phyloP scores from a whole-genome alignment of 2,329 filamentous ascomycete genomes.

The Cytospora paraplurivora region DNA sequence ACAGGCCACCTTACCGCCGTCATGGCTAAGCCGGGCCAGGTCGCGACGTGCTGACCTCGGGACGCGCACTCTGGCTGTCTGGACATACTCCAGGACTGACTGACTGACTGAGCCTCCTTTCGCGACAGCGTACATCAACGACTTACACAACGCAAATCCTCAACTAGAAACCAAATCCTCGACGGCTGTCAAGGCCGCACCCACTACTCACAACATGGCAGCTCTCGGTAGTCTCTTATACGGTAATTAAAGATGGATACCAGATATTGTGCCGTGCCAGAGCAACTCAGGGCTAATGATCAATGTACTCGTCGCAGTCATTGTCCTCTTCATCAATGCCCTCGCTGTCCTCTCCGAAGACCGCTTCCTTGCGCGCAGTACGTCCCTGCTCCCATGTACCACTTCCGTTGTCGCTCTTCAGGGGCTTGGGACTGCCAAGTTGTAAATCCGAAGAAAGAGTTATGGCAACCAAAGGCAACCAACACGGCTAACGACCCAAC shows the following conservation, averaged over 20 bases:
- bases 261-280: slow-evolving; percentile 15
- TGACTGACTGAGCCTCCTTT: slow-evolving; percentile 15
- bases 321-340: slow-evolving; percentile 87
- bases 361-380: slow-evolving; percentile 86
- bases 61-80: not conserved
- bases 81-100: too few species aligned
- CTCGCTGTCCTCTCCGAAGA: slow-evolving; percentile 94
- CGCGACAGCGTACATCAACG: too few species aligned
- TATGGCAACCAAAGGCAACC: not conserved
- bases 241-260: slow-evolving; percentile 46
- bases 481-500: slow-evolving; percentile 33
- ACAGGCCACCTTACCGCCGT: slow-evolving; percentile 17
- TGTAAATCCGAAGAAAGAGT: not conserved
- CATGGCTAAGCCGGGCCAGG: slow-evolving; percentile 3
- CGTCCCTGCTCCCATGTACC: slow-evolving; percentile 33
- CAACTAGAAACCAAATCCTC: not conserved
- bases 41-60: not conserved
- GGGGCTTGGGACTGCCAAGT: not conserved
- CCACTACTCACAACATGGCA: slow-evolving; percentile 56
- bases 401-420: not conserved
- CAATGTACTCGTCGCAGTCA: slow-evolving; percentile 53
- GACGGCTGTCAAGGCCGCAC: slow-evolving; percentile 23
- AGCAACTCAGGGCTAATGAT: slow-evolving; percentile 18
- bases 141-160: slow-evolving; percentile 5
- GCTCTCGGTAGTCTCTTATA: slow-evolving; percentile 75